Conservation (phyloP, 345 rosid genomes). For the Arabidopsis arenosa region DNA sequence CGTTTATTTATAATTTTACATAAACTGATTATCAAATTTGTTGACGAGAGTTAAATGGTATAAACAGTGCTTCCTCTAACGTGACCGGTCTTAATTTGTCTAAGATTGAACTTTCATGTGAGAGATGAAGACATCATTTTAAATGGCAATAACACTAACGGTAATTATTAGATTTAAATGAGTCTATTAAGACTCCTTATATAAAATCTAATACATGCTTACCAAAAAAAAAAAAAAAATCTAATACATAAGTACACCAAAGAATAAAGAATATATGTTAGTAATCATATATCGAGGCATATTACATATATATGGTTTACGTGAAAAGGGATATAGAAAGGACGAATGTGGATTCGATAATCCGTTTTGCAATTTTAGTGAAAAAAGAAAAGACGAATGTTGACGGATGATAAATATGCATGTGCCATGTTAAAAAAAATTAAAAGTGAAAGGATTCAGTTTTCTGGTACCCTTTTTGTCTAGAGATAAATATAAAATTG, state of each 20-base stretch:
- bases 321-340: not conserved
- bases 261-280: not conserved
- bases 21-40: not conserved
- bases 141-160: not conserved
- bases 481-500: too few species aligned
- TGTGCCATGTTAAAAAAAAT: not conserved
- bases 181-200: not conserved
- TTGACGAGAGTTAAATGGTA: not conserved
- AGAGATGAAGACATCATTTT: not conserved
- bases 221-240: too few species aligned
- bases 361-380: conserved; percentile 10
- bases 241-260: too few species aligned
- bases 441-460: not conserved
- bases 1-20: not conserved
- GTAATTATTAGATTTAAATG: not conserved
- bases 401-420: conserved; percentile 1
- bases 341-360: not conserved
- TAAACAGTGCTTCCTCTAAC: not conserved
- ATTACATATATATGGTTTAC: not conserved
- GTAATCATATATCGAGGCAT: not conserved
- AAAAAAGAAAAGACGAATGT: not conserved
- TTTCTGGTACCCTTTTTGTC: not conserved
- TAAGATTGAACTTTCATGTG: not conserved
- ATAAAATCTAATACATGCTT: not conserved
- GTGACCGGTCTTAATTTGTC: not conserved